Evolutionary conservation across 169 alveolate species (phyloP), one percentile per base, ranked within the genome.

Genomic region (Besnoitia besnoiti): DNA sequence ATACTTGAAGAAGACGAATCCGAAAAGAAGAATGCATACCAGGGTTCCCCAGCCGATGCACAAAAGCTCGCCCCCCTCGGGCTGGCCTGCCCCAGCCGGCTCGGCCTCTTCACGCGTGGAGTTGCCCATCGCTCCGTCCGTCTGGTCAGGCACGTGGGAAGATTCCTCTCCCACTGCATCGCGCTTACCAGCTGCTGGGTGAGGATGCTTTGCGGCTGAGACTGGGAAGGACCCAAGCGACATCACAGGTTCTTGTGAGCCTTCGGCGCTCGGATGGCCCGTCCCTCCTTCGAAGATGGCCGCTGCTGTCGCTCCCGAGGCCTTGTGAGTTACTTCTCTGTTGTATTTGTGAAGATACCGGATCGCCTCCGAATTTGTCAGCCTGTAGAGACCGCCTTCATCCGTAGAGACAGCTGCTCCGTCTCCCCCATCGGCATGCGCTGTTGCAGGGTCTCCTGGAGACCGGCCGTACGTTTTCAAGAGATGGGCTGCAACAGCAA

Each of bases 401-500:
- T 73, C n/a, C 39, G n/a, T 16, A 8, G 82, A 39, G 47, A n/a
- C 7, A 37, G 82, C 82, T 19, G 10, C 39, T 73, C 47, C 47
- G 82, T n/a, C 46, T 8, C 82, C 39, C 40, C 46, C 46, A 35
- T 24, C 14, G 46, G 82, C 82, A 0, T 1, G 21, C 30, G 82
- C 39, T 14, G 82, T 42, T 73, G 82, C 82, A 73, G 46, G 30
- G 46, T 73, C 82, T 16, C 40, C 82, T 2, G 82, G 82, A 73
- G 82, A 1, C 46, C 46, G 14, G 39, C 82, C 46, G 82, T 73
- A 73, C 40, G 82, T 73, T 8, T 73, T 73, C 44, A 73, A 73
- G 44, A 73, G 82, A 73, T 73, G 82, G 14, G 82, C 82, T 1
- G 82, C 82, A 2, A 73, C 82, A 30, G 82, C 82, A 37, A 73